phyloP scores from a whole-genome alignment of 73 alveolate species.

The Tetrahymena borealis region DNA sequence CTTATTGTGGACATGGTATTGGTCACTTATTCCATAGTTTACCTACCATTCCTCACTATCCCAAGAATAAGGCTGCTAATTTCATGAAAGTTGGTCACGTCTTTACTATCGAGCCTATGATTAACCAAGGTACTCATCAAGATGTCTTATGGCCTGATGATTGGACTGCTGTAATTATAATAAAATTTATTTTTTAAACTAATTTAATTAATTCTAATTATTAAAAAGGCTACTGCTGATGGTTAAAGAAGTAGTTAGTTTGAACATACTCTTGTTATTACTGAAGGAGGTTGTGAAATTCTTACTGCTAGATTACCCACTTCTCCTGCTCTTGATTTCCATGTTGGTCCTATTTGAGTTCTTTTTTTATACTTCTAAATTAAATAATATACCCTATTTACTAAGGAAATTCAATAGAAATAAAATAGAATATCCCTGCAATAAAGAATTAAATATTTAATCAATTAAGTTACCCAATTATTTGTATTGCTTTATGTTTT shows the following conservation, averaged over 20 bases:
- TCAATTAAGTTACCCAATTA: no score
- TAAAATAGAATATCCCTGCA: no score
- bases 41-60: slow-evolving; percentile 65
- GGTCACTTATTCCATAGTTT: slow-evolving; percentile 77
- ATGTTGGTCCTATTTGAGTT: neutral
- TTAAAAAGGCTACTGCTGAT: slow-evolving; percentile 38
- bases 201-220: neutral
- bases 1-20: slow-evolving; percentile 92
- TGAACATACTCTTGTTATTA: slow-evolving; percentile 59
- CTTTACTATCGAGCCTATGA: slow-evolving; percentile 96
- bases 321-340: slow-evolving; percentile 51
- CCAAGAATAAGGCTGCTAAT: slow-evolving; percentile 53
- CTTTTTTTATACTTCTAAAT: neutral
- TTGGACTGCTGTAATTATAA: slow-evolving; percentile 67
- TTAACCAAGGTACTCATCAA: slow-evolving; percentile 61
- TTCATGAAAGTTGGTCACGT: slow-evolving; percentile 89
- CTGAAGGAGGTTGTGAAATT: slow-evolving; percentile 66
- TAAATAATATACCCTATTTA: neutral
- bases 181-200: neutral
- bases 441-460: no score
- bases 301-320: slow-evolving; percentile 53
- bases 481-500: no score
- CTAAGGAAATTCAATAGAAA: neutral
- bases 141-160: slow-evolving; percentile 60
- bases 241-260: slow-evolving; percentile 64